These are phyloP conservation scores for Aspergillus udagawae DNA, from an alignment of 2,329 filamentous ascomycete species.

Conservation along the genomic window DNA sequence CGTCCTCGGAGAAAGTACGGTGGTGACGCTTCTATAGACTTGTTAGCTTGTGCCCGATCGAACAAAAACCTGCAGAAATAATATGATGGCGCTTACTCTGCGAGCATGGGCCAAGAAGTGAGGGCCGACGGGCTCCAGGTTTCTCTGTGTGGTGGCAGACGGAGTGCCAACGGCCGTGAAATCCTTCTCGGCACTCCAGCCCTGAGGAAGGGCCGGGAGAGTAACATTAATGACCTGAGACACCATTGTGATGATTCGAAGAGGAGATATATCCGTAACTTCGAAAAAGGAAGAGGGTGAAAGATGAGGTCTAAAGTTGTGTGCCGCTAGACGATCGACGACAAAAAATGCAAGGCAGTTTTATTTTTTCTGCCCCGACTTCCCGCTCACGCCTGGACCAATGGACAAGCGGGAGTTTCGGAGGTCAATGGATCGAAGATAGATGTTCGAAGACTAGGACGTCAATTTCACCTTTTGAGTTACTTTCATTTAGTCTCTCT, in stretches of 20 bases:
- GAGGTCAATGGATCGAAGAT: slow-evolving; percentile 13
- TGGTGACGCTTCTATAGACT: slow-evolving; percentile 68
- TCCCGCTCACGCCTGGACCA: slow-evolving; percentile 23
- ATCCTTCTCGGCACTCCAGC: slow-evolving; percentile 80
- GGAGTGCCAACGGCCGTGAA: slow-evolving; percentile 81
- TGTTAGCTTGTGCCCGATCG: slow-evolving; percentile 42
- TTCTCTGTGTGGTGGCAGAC: slow-evolving; percentile 73
- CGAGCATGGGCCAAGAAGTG: slow-evolving; percentile 97
- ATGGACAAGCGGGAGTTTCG: slow-evolving; percentile 24
- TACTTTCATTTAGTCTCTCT: too few species aligned
- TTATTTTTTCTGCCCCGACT: slow-evolving; percentile 36
- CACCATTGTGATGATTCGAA: slow-evolving; percentile 54
- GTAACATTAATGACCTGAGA: slow-evolving; percentile 45
- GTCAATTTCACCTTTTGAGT: background rate
- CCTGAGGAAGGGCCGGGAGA: slow-evolving; percentile 71
- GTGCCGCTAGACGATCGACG: slow-evolving; percentile 9
- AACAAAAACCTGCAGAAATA: background rate
- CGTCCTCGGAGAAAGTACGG: slow-evolving; percentile 97
- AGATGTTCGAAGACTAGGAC: background rate
- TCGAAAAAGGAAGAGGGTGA: slow-evolving; percentile 1
- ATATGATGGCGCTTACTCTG: slow-evolving; percentile 47
- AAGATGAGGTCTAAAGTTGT: slow-evolving; percentile 9
- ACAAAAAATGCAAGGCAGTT: slow-evolving; percentile 17
- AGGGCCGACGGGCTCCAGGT: slow-evolving; percentile 91
- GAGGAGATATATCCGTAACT: background rate